Evolutionary conservation across 495 filamentous ascomycete species (phyloP).

Genomic region (Penicillium lividum): DNA sequence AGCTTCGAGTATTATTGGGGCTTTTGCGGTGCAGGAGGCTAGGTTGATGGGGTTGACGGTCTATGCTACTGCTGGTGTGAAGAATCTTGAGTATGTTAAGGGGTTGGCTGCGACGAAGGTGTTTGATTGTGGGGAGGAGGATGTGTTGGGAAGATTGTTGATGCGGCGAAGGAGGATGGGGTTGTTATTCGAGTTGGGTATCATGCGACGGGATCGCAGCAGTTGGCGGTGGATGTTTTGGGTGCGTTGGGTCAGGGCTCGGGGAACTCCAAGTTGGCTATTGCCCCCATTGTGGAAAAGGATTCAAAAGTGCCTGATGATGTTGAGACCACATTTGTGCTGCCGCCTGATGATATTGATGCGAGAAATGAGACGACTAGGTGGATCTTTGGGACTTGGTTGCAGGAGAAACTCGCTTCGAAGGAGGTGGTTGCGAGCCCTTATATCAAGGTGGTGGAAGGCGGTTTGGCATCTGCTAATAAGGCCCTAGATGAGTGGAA

Average conservation of each 20-base stretch:
- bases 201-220: conserved; percentile 17
- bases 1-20: conserved; percentile 37
- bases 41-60: conserved; percentile 15
- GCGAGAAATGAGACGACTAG: conserved; percentile 6
- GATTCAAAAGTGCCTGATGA: conserved; percentile 14
- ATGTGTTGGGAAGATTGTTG: conserved; percentile 12
- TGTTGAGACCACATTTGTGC: conserved; percentile 14
- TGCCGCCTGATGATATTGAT: conserved; percentile 3
- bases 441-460: conserved; percentile 19
- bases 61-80: conserved; percentile 19
- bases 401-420: conserved; percentile 13
- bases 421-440: conserved; percentile 21
- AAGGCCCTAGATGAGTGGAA: conserved; percentile 22
- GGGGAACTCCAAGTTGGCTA: conserved; percentile 11
- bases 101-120: conserved; percentile 13
- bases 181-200: conserved; percentile 7
- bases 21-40: conserved; percentile 38
- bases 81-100: conserved; percentile 19
- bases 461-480: conserved; percentile 19
- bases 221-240: conserved; percentile 15
- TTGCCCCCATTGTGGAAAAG: conserved; percentile 16
- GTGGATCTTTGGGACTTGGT: conserved; percentile 17
- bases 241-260: conserved; percentile 2
- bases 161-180: conserved; percentile 12
- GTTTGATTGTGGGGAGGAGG: conserved; percentile 18